A percentile compares a stretch with the other conserved stretches of the same genome.
phyloP scores from a whole-genome alignment of 176 grass and related monocot species.

The Thalia dealbata region DNA sequence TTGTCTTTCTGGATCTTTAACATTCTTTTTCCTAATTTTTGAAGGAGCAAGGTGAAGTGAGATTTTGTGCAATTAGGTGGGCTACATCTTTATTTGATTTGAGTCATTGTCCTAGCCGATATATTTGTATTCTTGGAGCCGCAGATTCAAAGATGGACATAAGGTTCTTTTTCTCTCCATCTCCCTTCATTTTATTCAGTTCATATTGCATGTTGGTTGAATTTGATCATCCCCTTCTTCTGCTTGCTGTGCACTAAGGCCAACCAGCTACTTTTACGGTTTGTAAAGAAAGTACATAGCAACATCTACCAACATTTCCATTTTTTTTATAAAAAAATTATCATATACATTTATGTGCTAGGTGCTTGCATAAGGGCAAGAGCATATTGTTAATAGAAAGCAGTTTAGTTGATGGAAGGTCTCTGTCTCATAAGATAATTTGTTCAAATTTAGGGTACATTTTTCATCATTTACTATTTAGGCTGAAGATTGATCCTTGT shows the following conservation, averaged over 20 bases:
- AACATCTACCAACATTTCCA: not conserved
- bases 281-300: not conserved
- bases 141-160: constrained; percentile 86
- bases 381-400: too few species aligned
- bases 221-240: not conserved
- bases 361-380: not conserved
- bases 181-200: constrained; percentile 2
- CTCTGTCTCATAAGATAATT: too few species aligned
- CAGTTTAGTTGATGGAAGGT: too few species aligned
- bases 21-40: constrained; percentile 15
- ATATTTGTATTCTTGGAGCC: constrained; percentile 89
- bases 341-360: not conserved
- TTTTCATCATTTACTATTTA: too few species aligned
- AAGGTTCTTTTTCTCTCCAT: constrained; percentile 37
- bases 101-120: constrained; percentile 72
- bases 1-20: not conserved
- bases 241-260: not conserved
- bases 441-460: too few species aligned
- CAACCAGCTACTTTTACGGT: not conserved
- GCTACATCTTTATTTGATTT: constrained; percentile 72
- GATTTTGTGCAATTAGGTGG: constrained; percentile 89
- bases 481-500: too few species aligned
- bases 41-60: constrained; percentile 83
- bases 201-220: constrained; percentile 11
- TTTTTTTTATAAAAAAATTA: not conserved